Evolutionary conservation across 345 rosid species (phyloP), one percentile per base, ranked within the genome.

Genomic region (Dipteronia sinensis): DNA sequence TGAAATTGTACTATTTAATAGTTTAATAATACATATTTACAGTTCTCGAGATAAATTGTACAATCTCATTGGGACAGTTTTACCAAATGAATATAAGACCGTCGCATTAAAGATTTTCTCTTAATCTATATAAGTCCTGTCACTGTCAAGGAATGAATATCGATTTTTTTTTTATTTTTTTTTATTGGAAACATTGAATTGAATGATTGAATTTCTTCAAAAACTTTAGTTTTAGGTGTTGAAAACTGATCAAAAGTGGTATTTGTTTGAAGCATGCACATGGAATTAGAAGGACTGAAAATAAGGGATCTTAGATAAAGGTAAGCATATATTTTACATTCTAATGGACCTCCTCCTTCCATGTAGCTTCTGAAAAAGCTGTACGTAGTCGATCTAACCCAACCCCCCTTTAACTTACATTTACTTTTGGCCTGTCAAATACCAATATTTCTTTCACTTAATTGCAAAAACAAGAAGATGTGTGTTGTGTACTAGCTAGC

Each of bases 371-470:
- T 11, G 22, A 55, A 65, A 65, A 58, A 51, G 65, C 58, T 51
- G n/a, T n/a, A 27, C 1, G 19, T 17, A 46, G 6, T 34, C 38
- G 6, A 34, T 34, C 38, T 34, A 34, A 58, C 44, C 16, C 49
- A 55, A 66, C 67, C 55, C 55, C 73, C 38, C 7, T 0, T 66
- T 46, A 27, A 44, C 0, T 38, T 11, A 15, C 64, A 47, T 62
- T 47, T 22, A 34, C 78, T 79, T 68, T 79, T 79, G 74, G 82
- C 75, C 82, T 79, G 78, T 63, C 78, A 64, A 74, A 0, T 29
- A 53, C 23, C 66, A 34, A 34, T 34, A 34, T 42, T 77, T 22
- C 10, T n/a, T 44, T 69, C 58, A 44, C 25, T 66, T 22, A 2
- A 51, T 16, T 42, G 64, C n/a, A 71, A 71, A 10, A 12, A 10